A percentile compares a stretch with the other conserved stretches of the same genome.
Conservation (phyloP, 202 grass and related monocot species). For the Panicum hallii region DNA sequence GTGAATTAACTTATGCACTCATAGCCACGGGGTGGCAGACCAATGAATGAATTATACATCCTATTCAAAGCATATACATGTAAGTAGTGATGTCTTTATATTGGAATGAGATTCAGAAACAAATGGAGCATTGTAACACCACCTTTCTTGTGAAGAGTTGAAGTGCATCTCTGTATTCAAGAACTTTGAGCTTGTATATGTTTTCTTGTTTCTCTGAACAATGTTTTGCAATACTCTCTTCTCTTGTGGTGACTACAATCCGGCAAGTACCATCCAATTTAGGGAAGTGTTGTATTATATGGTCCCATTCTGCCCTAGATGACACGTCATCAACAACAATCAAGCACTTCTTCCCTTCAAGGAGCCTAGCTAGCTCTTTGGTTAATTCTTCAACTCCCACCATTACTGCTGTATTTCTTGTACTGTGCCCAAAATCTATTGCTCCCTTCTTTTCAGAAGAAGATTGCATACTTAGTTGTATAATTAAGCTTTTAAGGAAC, state of each 20-base stretch:
- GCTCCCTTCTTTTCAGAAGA: not conserved
- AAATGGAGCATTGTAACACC: too few relatives aligned
- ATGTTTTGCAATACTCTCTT: not conserved
- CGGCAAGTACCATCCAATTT: not conserved
- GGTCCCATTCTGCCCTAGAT: constrained; percentile 8
- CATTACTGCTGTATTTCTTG: not conserved
- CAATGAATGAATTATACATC: too few relatives aligned
- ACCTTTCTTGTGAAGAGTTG: not conserved
- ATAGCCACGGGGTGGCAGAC: too few relatives aligned
- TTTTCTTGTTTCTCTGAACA: not conserved
- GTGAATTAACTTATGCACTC: too few relatives aligned
- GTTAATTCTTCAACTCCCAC: not conserved
- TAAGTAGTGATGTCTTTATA: too few relatives aligned
- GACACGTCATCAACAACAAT: constrained; percentile 17
- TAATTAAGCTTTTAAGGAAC: not conserved
- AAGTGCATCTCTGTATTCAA: not conserved
- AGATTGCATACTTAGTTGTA: not conserved
- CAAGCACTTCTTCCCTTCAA: not conserved
- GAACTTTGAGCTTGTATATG: constrained; percentile 14
- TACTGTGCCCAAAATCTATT: not conserved
- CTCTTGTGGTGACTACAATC: constrained; percentile 36
- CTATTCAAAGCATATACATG: too few relatives aligned
- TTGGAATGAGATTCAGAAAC: too few relatives aligned
- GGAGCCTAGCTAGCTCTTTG: not conserved
- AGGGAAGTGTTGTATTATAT: not conserved